Evolutionary conservation across 208 protist species (phyloP).

Genomic region (Leishmania aethiopica): DNA sequence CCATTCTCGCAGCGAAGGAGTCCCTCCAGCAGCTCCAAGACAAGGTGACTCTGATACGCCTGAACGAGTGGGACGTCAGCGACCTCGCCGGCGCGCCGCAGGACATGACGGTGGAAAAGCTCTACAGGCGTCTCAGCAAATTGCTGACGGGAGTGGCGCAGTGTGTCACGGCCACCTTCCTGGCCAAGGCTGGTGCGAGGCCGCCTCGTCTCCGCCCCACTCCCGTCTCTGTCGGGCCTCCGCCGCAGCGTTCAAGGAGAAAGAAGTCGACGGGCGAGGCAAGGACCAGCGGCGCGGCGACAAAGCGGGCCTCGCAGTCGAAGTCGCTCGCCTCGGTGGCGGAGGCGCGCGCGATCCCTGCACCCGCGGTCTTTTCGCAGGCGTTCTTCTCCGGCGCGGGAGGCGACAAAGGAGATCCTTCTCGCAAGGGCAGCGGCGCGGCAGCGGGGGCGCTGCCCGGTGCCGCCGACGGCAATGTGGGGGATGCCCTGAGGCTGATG

Average conservation of each 20-base stretch:
- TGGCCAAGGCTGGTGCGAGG: constrained; percentile 38
- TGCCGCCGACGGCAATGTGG: neutral
- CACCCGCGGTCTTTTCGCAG: neutral
- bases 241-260: neutral
- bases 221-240: constrained; percentile 3
- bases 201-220: constrained; percentile 15
- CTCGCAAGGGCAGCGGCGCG: neutral
- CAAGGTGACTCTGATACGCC: constrained; percentile 44
- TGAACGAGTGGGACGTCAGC: constrained; percentile 58
- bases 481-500: constrained; percentile 3
- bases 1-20: constrained; percentile 52
- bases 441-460: neutral
- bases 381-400: neutral
- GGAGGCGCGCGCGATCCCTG: neutral
- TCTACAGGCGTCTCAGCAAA: constrained; percentile 43
- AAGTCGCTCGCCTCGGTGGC: neutral
- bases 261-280: neutral
- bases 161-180: constrained; percentile 58
- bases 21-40: constrained; percentile 30
- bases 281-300: neutral
- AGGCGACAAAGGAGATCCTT: neutral
- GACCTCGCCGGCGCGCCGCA: constrained; percentile 57
- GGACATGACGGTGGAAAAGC: constrained; percentile 45
- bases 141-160: constrained; percentile 59
- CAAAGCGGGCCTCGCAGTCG: neutral